Conservation (phyloP, 2,329 filamentous ascomycete genomes). For the Mycogone perniciosa region DNA sequence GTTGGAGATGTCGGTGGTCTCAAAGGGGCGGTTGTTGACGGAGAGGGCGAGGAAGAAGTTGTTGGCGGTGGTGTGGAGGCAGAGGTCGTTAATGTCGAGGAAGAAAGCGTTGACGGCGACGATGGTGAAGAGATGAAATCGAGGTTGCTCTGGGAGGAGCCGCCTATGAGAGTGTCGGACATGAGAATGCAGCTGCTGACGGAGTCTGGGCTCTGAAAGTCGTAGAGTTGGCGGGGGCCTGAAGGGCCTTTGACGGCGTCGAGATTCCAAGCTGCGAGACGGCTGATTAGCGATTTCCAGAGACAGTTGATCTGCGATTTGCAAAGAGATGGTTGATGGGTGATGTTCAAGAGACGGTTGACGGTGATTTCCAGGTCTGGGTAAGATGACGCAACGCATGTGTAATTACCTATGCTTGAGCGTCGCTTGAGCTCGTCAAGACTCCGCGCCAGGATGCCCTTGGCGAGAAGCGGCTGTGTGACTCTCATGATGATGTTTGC, state of each 20-base stretch:
- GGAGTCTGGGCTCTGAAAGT: conserved; percentile 49
- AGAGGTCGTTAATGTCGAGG: neutral
- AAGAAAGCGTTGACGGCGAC: conserved; percentile 3
- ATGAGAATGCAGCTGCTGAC: conserved; percentile 63
- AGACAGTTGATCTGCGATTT: no score
- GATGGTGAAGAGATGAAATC: conserved; percentile 48
- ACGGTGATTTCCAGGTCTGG: no score
- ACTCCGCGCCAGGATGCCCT: conserved; percentile 53
- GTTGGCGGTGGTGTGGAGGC: neutral
- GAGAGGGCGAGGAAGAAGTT: neutral
- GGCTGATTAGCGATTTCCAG: neutral
- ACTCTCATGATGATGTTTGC: conserved; percentile 37
- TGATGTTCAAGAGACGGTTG: no score
- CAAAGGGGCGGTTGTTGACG: neutral
- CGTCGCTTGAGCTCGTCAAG: conserved; percentile 54
- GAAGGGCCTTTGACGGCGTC: conserved; percentile 62
- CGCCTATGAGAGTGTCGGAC: conserved; percentile 81
- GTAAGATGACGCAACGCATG: fast-evolving
- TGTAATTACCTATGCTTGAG: conserved; percentile 44
- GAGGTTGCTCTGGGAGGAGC: conserved; percentile 69
- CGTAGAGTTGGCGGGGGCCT: conserved; percentile 57
- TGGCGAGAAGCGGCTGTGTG: conserved; percentile 37
- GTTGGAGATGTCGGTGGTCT: neutral
- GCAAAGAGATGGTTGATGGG: no score
- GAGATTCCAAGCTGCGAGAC: conserved; percentile 54